Percentiles rank a stretch among this genome's conserved stretches.
Evolutionary conservation across 108 stramenopile species (phyloP).

Genomic region (Cyclostephanos tholiformis): DNA sequence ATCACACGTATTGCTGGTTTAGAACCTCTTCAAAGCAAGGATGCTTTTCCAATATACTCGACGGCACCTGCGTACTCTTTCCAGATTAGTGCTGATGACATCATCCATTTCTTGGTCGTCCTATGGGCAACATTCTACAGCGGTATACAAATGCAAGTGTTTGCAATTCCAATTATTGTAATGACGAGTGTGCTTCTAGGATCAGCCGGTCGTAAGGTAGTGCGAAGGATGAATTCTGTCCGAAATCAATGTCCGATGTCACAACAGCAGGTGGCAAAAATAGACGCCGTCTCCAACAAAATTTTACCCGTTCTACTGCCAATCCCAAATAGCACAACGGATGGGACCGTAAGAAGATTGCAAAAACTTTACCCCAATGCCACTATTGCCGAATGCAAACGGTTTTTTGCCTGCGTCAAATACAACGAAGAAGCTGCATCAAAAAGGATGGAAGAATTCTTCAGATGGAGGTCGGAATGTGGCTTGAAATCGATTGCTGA

Average conservation of each 20-base stretch:
- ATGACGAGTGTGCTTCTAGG: slow-evolving; percentile 18
- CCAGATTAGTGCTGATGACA: slow-evolving; percentile 31
- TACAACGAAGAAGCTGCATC: slow-evolving; percentile 33
- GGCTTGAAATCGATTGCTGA: slow-evolving; percentile 32
- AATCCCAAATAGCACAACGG: background rate
- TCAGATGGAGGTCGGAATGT: slow-evolving; percentile 39
- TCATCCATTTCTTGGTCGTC: slow-evolving; percentile 17
- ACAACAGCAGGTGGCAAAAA: slow-evolving; percentile 1
- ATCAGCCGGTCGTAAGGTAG: background rate
- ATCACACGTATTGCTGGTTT: slow-evolving; percentile 10
- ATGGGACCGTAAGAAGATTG: slow-evolving; percentile 23
- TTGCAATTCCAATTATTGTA: slow-evolving; percentile 3
- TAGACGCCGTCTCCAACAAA: background rate
- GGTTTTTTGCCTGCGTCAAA: slow-evolving; percentile 40
- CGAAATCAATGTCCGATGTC: background rate
- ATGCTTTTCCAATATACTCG: slow-evolving; percentile 19
- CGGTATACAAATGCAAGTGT: slow-evolving; percentile 8
- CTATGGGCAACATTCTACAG: slow-evolving; percentile 22
- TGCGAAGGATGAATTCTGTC: background rate
- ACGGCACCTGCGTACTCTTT: slow-evolving; percentile 30
- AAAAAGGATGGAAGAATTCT: slow-evolving; percentile 30
- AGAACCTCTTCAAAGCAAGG: slow-evolving; percentile 1
- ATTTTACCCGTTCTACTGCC: background rate
- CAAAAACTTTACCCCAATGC: slow-evolving; percentile 31
- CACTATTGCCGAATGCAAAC: slow-evolving; percentile 37